A percentile compares a stretch with the other conserved stretches of the same genome.
phyloP scores from a whole-genome alignment of 2,329 filamentous ascomycete species.

The Chrysoporthe cubensis region DNA sequence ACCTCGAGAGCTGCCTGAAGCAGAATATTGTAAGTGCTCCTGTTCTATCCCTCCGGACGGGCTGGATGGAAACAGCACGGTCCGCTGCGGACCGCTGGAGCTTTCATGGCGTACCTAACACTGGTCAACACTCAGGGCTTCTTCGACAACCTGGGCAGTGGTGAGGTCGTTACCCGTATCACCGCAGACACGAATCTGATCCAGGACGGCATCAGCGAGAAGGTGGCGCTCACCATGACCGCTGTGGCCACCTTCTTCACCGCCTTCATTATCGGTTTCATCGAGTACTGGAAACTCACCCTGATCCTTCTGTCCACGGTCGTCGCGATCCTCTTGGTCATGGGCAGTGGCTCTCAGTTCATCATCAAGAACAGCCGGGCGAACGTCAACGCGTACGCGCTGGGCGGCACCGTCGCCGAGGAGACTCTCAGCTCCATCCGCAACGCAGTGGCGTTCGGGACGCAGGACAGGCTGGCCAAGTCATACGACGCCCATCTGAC shows the following conservation, averaged over 20 bases:
- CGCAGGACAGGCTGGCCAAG: slow-evolving; percentile 85
- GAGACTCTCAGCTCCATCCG: slow-evolving; percentile 94
- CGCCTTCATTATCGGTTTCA: slow-evolving; percentile 87
- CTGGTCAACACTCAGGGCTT: slow-evolving; percentile 54
- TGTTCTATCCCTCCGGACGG: background rate
- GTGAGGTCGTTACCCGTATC: slow-evolving; percentile 92
- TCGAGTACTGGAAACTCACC: slow-evolving; percentile 92
- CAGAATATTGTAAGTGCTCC: slow-evolving; percentile 68
- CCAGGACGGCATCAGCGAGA: slow-evolving; percentile 87
- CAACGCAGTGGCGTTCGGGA: slow-evolving; percentile 90
- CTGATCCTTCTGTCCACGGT: slow-evolving; percentile 85
- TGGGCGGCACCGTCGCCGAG: slow-evolving; percentile 86
- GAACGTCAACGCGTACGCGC: slow-evolving; percentile 77
- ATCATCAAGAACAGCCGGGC: slow-evolving; percentile 82
- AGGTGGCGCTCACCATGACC: slow-evolving; percentile 76
- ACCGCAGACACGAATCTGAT: slow-evolving; percentile 93
- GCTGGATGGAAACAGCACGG: too few relatives aligned
- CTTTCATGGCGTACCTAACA: too few relatives aligned
- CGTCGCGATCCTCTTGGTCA: slow-evolving; percentile 75
- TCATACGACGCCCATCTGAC: slow-evolving; percentile 80
- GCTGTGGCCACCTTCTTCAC: slow-evolving; percentile 83
- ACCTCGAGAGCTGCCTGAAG: slow-evolving; percentile 79
- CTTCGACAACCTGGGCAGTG: slow-evolving; percentile 90
- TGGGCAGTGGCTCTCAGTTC: slow-evolving; percentile 73
- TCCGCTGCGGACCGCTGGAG: too few relatives aligned